These are phyloP conservation scores for Narthecium ossifragum DNA, from an alignment of 106 monocot genomes.

Conservation along the genomic window DNA sequence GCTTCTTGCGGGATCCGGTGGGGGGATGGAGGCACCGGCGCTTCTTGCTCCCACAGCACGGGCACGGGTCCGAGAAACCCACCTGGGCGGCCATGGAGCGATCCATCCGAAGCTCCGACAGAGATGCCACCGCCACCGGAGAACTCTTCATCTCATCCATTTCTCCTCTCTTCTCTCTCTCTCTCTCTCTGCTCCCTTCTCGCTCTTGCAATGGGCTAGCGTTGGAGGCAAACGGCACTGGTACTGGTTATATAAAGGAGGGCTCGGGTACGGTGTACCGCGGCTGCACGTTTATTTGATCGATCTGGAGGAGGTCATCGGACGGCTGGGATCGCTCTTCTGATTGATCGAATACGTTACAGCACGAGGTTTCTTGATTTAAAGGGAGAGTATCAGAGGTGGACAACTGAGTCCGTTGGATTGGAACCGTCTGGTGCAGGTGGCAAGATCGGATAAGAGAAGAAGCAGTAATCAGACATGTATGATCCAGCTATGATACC, in stretches of 20 bases:
- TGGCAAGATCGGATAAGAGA: no score
- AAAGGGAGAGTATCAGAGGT: no score
- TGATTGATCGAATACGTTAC: no score
- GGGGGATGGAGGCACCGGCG: not conserved
- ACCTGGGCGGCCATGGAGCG: not conserved
- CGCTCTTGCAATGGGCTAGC: not conserved
- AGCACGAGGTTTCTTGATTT: no score
- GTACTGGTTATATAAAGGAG: not conserved
- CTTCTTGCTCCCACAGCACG: slow-evolving; percentile 1
- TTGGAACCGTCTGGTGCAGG: no score
- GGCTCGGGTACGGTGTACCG: not conserved
- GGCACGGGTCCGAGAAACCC: not conserved
- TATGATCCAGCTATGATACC: no score
- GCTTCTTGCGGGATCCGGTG: not conserved
- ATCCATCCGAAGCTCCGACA: slow-evolving; percentile 1
- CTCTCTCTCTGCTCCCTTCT: not conserved
- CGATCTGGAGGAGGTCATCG: not conserved
- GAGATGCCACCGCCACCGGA: not conserved
- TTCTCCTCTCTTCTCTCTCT: not conserved
- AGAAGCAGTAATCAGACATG: no score
- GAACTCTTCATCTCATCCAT: not conserved
- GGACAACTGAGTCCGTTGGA: not conserved
- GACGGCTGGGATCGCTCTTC: not conserved
- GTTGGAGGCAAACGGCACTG: not conserved
- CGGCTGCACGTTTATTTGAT: not conserved